These are phyloP conservation scores for Ceratocystis huliohia DNA, from an alignment of 2,329 filamentous ascomycete species.

Conservation along the genomic window DNA sequence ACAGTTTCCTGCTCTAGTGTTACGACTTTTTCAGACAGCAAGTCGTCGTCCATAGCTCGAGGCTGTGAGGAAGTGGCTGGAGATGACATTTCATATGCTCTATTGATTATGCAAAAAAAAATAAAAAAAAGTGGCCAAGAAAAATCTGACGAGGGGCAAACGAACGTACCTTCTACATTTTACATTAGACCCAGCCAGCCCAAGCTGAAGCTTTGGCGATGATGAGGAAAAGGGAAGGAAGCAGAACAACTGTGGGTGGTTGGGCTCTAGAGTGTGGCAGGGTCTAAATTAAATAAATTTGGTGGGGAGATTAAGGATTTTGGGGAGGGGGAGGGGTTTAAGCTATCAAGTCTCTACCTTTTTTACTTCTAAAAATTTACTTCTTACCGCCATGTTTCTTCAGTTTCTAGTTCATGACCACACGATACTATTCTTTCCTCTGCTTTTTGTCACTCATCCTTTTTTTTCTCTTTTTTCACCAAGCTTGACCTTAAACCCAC, in stretches of 20 bases:
- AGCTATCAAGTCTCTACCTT: background rate
- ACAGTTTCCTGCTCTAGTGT: conserved; percentile 46
- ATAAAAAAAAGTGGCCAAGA: background rate
- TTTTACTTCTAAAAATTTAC: background rate
- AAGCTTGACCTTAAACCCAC: background rate
- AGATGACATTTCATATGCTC: background rate
- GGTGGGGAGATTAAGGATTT: background rate
- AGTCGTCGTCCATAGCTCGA: conserved; percentile 23
- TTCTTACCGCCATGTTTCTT: background rate
- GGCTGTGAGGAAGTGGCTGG: background rate
- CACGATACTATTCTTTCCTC: too few species aligned
- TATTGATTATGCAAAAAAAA: background rate
- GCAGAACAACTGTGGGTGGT: background rate
- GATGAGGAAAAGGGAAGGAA: background rate
- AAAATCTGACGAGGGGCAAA: background rate
- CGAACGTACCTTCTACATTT: background rate
- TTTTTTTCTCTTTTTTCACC: background rate
- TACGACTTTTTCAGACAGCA: conserved; percentile 31
- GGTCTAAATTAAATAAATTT: background rate
- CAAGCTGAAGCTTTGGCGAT: background rate
- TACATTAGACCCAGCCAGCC: background rate
- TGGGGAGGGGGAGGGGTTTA: background rate
- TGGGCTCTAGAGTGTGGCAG: conserved; percentile 1
- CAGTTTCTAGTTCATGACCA: background rate
- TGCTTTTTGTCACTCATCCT: too few species aligned